phyloP scores from a whole-genome alignment of 1,139 yeast genomes.

The Protomyces macrosporus region DNA sequence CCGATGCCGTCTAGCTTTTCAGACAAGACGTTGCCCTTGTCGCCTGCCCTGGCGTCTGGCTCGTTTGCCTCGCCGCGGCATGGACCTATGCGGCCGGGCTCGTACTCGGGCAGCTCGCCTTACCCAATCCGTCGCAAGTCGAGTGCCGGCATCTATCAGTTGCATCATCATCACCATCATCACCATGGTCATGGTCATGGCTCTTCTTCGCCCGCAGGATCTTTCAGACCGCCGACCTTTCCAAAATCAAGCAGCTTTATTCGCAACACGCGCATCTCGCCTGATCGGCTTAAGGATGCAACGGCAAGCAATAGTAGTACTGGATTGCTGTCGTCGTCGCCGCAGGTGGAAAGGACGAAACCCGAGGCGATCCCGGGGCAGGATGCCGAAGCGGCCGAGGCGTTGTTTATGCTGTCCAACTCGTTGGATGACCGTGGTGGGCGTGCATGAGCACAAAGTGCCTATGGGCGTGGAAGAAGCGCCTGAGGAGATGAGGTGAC shows the following conservation, averaged over 20 bases:
- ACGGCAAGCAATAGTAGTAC: background rate
- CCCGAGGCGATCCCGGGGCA: background rate
- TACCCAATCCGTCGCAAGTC: constrained; percentile 19
- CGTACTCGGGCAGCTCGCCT: constrained; percentile 1
- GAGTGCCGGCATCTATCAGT: constrained; percentile 15
- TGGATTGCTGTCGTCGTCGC: background rate
- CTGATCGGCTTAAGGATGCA: background rate
- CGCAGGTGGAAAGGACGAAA: background rate
- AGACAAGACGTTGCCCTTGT: constrained; percentile 8
- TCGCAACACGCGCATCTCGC: constrained; percentile 11
- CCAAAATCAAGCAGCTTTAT: constrained; percentile 13
- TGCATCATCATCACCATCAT: background rate
- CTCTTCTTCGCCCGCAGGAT: background rate
- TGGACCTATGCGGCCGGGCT: background rate
- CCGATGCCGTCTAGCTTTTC: background rate
- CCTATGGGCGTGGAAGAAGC: too few relatives aligned
- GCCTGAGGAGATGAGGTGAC: background rate
- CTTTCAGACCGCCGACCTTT: constrained; percentile 4
- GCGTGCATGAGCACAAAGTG: background rate
- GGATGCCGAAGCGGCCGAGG: constrained; percentile 16
- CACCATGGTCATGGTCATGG: background rate
- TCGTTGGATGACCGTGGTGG: background rate
- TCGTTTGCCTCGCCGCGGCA: background rate
- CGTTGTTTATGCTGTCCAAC: constrained; percentile 14
- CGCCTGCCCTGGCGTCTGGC: background rate